These are phyloP conservation scores for Bauhinia variegata DNA, from an alignment of 306 rosid genomes.

Conservation along the genomic window DNA sequence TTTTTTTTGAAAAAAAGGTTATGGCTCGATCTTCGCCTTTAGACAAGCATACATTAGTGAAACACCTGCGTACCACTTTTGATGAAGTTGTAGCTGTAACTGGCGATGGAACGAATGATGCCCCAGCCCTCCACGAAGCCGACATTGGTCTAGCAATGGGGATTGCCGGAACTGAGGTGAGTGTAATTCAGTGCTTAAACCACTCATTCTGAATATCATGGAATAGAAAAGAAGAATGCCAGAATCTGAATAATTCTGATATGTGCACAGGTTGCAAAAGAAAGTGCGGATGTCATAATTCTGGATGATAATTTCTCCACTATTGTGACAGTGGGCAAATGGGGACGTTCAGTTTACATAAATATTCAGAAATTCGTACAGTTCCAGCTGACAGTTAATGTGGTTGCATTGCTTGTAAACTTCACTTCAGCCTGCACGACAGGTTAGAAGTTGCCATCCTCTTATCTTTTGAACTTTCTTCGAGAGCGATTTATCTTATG, in stretches of 20 bases:
- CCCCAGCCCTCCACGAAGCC: slow-evolving; percentile 98
- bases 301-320: slow-evolving; percentile 98
- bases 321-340: slow-evolving; percentile 91
- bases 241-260: slow-evolving; percentile 23
- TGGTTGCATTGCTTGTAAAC: slow-evolving; percentile 91
- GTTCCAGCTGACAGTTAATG: slow-evolving; percentile 93
- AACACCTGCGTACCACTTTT: slow-evolving; percentile 83
- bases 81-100: slow-evolving; percentile 97
- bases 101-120: slow-evolving; percentile 98
- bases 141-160: slow-evolving; percentile 99
- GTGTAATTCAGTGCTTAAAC: slow-evolving; percentile 32
- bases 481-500: slow-evolving; percentile 22
- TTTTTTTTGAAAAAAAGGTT: slow-evolving; percentile 62
- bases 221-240: slow-evolving; percentile 1
- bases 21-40: slow-evolving; percentile 98
- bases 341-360: slow-evolving; percentile 97
- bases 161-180: slow-evolving; percentile 96
- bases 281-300: slow-evolving; percentile 97
- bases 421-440: slow-evolving; percentile 91
- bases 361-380: slow-evolving; percentile 96
- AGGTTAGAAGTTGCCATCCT: slow-evolving; percentile 55
- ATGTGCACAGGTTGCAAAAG: slow-evolving; percentile 84
- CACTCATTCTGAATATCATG: not conserved
- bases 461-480: not conserved
- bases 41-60: slow-evolving; percentile 89